These are phyloP conservation scores for Coccinonectria pachysandricola DNA, from an alignment of 2,329 filamentous ascomycete species.

Conservation along the genomic window DNA sequence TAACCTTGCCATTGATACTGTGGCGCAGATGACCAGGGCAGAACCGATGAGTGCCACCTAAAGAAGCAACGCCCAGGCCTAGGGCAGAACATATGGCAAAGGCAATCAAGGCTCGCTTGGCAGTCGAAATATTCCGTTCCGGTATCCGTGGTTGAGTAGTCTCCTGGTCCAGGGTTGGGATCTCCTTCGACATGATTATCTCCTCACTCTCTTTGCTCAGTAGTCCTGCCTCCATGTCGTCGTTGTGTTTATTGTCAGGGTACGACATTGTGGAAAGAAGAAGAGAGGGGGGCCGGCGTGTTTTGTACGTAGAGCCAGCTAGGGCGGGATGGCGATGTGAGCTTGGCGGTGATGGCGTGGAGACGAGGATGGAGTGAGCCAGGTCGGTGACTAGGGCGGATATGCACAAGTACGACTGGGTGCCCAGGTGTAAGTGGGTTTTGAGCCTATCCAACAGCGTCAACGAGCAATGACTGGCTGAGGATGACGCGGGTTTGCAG, in stretches of 20 bases:
- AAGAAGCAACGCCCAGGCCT: conserved; percentile 14
- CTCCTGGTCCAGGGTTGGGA: conserved; percentile 17
- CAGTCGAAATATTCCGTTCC: conserved; percentile 11
- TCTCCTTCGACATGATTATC: conserved; percentile 19
- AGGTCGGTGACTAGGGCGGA: not conserved
- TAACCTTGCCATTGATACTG: conserved; percentile 4
- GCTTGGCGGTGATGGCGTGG: conserved; percentile 10
- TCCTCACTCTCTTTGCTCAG: conserved; percentile 20
- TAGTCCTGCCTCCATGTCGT: conserved; percentile 21
- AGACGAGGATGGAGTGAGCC: conserved; percentile 4
- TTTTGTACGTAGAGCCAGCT: conserved; percentile 16
- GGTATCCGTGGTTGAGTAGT: conserved; percentile 7
- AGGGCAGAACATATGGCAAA: conserved; percentile 16
- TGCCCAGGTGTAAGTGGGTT: too few species aligned
- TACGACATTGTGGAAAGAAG: conserved; percentile 10
- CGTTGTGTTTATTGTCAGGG: conserved; percentile 16
- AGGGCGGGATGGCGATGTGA: conserved; percentile 10
- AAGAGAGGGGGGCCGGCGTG: conserved; percentile 7
- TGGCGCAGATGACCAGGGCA: conserved; percentile 18
- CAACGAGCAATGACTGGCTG: too few species aligned
- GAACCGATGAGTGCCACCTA: conserved; percentile 14
- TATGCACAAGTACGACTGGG: not conserved
- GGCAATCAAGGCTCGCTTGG: conserved; percentile 15
- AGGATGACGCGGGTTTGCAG: too few species aligned
- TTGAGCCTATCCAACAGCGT: too few species aligned